Base-by-base conservation (phyloP, 768 basidiomycete species). In the Ramaria sp. region DNA sequence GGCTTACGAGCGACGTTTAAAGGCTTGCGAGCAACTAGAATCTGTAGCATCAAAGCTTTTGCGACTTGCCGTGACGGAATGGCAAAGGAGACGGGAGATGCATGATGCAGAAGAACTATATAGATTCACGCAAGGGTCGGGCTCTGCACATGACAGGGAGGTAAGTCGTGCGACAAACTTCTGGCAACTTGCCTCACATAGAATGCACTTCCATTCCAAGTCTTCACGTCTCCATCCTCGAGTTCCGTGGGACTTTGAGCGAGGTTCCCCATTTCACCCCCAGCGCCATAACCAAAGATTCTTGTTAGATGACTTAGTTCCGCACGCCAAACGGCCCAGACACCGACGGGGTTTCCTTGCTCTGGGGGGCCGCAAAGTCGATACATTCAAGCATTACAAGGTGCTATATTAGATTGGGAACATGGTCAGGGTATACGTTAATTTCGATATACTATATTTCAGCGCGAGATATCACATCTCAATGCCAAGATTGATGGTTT, bases 371-470 rank as follows among this genome's bases (percentile, higher is more conserved):
- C 59, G 70, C 33, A 84, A 84, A 64, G 82, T 86, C 13, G 84
- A 88, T 67, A 81, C 82, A 13, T 78, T 86, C 53, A 73, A 82
- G 11, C 82, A 78, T 77, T 80, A 74, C 66, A 79, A 74, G 67
- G 78, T 78, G 17, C 20, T 69, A 59, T n/a, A 34, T 33, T 45
- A 22, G 17, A 58, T 33, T 34, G 13, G 34, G 34, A 37, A 13
- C 9, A 37, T 13, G 3, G 34, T 37, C 34, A 3, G 34, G 34
- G 34, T 31, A 45, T 52, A 43, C 31, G 7, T 34, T 30, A 24
- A 48, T 39, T 4, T 24, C 3, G 65, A 37, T 13, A 13, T 37
- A 37, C 34, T 7, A 22, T 19, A 12, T 22, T 19, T 7, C 59
- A 81, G 70, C 73, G 75, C 30, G 80, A 84, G 65, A 81, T 87